Evolutionary conservation across 1,284 basidiomycete genomes (phyloP), one percentile per base, ranked within the genome.

Genomic region (Cystobasidium pallidum): DNA sequence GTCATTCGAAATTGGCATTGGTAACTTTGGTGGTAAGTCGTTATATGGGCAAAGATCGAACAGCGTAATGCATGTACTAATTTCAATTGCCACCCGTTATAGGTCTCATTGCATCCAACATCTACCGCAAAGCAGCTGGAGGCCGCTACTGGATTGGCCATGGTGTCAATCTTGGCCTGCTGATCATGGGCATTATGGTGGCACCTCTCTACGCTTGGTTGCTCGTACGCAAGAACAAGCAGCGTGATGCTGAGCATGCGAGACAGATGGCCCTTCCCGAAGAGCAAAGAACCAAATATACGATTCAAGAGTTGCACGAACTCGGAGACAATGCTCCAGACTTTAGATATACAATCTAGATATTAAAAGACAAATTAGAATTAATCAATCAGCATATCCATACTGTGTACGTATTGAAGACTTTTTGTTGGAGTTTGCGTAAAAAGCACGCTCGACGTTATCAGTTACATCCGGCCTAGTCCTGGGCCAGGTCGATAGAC

Each of bases 131-230:
- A 62, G 26, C 58, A 41, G 65, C 63, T 21, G 54, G 43, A 45
- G 65, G 65, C 13, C 54, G 49, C 47, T 51, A 62, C 62, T 59
- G 57, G 43, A 57, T 63, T 59, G 61, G 36, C 34, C 70, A 52
- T 72, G 87, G 81, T 1, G 72, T 88, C n/a, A 87, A 88, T 78
- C 79, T 90, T 39, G 88, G 88, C 84, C 88, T 89, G 73, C 83
- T 88, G 34, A 85, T 84, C 2, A 85, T 89, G 51, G 88, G 89
- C 0, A 82, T 88, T 75, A 82, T 88, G 43, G 77, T 78, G 55
- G 77, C 86, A 0, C 85, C 86, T 0, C 78, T 85, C 21, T 82
- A 85, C 24, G 84, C 86, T 0, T 62, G 85, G 6, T 71, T 81
- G 1, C 89, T 89, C 77, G 83, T 67, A 43, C 82, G 84, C 21